Evolutionary conservation across 2,329 filamentous ascomycete genomes (phyloP), one percentile per base, ranked within the genome.

Genomic region (Penicillium aurantiogriseum): DNA sequence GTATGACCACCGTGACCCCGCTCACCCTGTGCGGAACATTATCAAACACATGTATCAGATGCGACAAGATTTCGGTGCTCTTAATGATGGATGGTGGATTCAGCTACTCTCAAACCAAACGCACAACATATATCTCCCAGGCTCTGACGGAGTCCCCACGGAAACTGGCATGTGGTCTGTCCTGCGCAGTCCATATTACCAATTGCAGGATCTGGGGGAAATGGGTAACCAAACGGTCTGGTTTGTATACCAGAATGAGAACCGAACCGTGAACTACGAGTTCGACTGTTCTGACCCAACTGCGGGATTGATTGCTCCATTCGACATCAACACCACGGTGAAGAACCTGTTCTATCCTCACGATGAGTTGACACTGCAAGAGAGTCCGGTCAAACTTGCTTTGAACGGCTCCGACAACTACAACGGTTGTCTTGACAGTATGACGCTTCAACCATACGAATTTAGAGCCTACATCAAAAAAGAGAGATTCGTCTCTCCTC

Each of bases 301-400:
- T n/a, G 71, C 71, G 4, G 82, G 82, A 2, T 77, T 88, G 38
- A 73, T 87, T 38, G 74, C 85, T 10, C 83, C 85, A 0, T 88
- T 85, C 56, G 73, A 77, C 13, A 68, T 71, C 2, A 81, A 79
- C 13, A 82, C 79, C 1, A 82, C 77, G 1, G 85, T 88, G 59
- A 84, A 82, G 66, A 87, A 87, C 63, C 67, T 88, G 13, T 86
- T 88, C 68, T 83, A 82, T 65, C 85, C 85, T 0, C 85, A 83
- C 63, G 83, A 85, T 25, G 79, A 84, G 59, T 74, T 81, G 56
- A 79, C 72, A 0, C 72, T 88, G n/a, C 75, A 76, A 48, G 67
- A 70, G 1, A 81, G 83, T 1, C 69, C 75, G 1, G 69, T 76
- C 5, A 74, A 73, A 31, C 75, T 85, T 39, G 77, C 77, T 13